Evolutionary conservation across 495 filamentous ascomycete species (phyloP), one percentile per base, ranked within the genome.

Genomic region (Hamigera avellanea): DNA sequence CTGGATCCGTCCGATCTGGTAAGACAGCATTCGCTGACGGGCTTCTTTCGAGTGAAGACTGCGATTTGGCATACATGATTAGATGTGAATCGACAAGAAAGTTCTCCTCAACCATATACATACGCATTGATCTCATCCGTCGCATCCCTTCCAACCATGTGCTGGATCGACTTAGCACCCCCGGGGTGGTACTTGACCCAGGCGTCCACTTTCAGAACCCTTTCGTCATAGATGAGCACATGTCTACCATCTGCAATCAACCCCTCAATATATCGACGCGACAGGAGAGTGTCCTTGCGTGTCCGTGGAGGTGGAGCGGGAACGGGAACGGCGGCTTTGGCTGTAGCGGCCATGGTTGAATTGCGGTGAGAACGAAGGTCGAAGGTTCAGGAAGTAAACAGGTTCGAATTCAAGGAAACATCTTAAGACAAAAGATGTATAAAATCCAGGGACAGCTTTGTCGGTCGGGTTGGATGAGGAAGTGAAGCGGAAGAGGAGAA

Each of bases 121-220:
- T 72, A 95, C 85, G 75, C 80, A 58, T 82, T 86, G 49, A 95
- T 80, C 60, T 96, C 91, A 57, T 95, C 86, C 13, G 91, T 95
- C 26, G 86, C 93, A 77, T 98, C 91, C 61, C 85, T 74, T 35
- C 91, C 91, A 34, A 98, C 79, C 86, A 96, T 89, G 54, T 98
- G 91, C 57, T 74, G 66, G 42, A 98, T 94, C 15, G 93, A 72
- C 59, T 86, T 93, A 48, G 88, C 82, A 32, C 91, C 91, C 37
- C 91, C 91, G 12, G 91, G 91, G 50, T 98, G 91, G 51, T 78
- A 96, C 34, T 73, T 72, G 21, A 89, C 65, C 82, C 83, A 98
- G 19, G 81, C 69, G 57, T 98, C 89, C 2, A 83, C 76, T 61
- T 84, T 91, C 38, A 96, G 59, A 5, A 94, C 88, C 50, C 79